Evolutionary conservation across 2,329 filamentous ascomycete genomes (phyloP).

Genomic region (Macroventuria anomochaeta): DNA sequence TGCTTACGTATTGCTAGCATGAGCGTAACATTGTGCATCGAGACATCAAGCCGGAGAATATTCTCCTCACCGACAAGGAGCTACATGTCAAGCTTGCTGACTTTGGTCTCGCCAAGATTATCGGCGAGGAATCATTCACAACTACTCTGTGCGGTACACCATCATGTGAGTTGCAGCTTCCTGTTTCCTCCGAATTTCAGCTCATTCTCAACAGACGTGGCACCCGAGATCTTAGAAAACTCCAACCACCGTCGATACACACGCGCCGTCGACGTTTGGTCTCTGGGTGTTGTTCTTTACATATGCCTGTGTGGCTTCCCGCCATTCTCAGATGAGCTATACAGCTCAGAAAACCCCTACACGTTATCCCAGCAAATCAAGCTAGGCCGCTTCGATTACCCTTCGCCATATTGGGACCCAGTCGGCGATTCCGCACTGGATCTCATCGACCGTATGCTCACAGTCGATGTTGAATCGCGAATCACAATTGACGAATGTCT

Average conservation of each 20-base stretch:
- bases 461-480: slow-evolving; percentile 81
- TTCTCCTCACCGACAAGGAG: slow-evolving; percentile 83
- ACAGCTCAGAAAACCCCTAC: slow-evolving; percentile 80
- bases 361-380: slow-evolving; percentile 89
- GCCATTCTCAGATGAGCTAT: slow-evolving; percentile 94
- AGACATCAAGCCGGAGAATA: slow-evolving; percentile 98
- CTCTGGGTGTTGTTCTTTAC: slow-evolving; percentile 94
- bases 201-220: slow-evolving; percentile 68
- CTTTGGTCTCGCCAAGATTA: slow-evolving; percentile 97
- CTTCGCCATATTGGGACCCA: slow-evolving; percentile 93
- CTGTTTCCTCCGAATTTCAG: background rate
- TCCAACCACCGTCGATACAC: slow-evolving; percentile 86
- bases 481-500: slow-evolving; percentile 92
- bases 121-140: slow-evolving; percentile 97
- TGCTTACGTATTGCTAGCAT: slow-evolving; percentile 66
- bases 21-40: slow-evolving; percentile 97
- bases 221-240: slow-evolving; percentile 90
- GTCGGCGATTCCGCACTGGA: slow-evolving; percentile 88
- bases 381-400: slow-evolving; percentile 88
- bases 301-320: slow-evolving; percentile 97
- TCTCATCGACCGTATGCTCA: slow-evolving; percentile 93
- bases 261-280: slow-evolving; percentile 95
- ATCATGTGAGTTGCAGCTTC: slow-evolving; percentile 64
- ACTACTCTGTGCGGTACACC: slow-evolving; percentile 97
- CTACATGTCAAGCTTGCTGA: slow-evolving; percentile 91